A percentile compares a stretch with the other conserved stretches of the same genome.
phyloP scores from a whole-genome alignment of 1,284 basidiomycete genomes.

The Athelia psychrophila region DNA sequence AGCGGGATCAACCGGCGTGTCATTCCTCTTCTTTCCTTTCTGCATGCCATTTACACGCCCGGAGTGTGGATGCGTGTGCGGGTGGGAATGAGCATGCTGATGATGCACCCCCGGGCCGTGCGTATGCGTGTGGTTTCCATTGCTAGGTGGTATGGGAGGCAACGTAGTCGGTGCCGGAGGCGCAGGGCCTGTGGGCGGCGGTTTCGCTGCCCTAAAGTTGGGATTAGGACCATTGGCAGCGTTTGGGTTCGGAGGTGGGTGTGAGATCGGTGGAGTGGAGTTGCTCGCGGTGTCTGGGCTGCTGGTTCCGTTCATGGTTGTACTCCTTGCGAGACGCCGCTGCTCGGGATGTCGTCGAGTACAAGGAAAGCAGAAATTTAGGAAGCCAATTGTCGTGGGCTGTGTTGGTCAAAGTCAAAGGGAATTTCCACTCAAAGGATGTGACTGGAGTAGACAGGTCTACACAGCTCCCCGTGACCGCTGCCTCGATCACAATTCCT shows the following conservation, averaged over 20 bases:
- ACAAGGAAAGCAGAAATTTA: constrained; percentile 22
- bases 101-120: constrained; percentile 23
- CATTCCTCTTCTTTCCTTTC: constrained; percentile 68
- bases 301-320: constrained; percentile 24
- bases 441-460: too few relatives aligned
- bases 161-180: constrained; percentile 51
- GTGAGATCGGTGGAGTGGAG: neutral
- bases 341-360: constrained; percentile 15
- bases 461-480: too few relatives aligned
- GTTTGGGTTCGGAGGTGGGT: constrained; percentile 8
- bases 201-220: constrained; percentile 22
- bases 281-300: neutral
- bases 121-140: constrained; percentile 17
- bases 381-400: constrained; percentile 17
- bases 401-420: too few relatives aligned
- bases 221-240: constrained; percentile 1
- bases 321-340: neutral
- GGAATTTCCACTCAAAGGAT: too few relatives aligned
- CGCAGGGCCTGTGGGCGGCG: constrained; percentile 55
- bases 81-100: constrained; percentile 23
- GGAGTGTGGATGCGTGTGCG: constrained; percentile 33
- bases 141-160: constrained; percentile 42
- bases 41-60: constrained; percentile 4
- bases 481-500: too few relatives aligned
- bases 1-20: constrained; percentile 70